Base-by-base conservation (phyloP, 2,329 filamentous ascomycete species). In the Orbilia brochopaga region DNA sequence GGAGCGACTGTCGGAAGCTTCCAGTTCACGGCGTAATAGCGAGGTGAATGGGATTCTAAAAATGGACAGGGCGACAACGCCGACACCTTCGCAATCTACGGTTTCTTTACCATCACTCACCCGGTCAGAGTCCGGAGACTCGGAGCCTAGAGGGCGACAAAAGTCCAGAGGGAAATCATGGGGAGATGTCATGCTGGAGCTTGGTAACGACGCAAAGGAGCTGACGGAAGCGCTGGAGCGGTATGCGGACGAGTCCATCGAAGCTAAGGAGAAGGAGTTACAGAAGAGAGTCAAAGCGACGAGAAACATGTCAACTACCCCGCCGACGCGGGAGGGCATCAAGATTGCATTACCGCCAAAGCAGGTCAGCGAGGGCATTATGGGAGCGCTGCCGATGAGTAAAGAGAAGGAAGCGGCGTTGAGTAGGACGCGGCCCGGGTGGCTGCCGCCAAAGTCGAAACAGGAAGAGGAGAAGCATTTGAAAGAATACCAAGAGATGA, bases 401-500 rank as follows among this genome's bases (percentile, higher is more conserved):
- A 92, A 90, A 79, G 90, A 94, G 80, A 94, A 94, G 78, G 90
- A 93, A 77, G 90, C 90, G 1, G 90, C 92, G 1, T 82, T 94
- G 21, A 91, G 89, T 23, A 84, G 91, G 17, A 94, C 90, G 1
- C 84, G 90, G 40, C 90, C 90, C 0, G 92, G 89, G 0, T 94
- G 91, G 91, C 82, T 94, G 1, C 90, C 91, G 0, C 90, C 90
- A 0, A 94, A 94, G 80, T 88, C 94, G 75, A 92, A 91, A 1
- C 90, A 90, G 60, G 94, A 99, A 79, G 94, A 99, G 81, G 90
- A 86, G 78, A 88, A 88, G 75, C 94, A 99, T 79, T 79, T 99
- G 75, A 92, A 86, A 77, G 87, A 94, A 78, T 94, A 92, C 78
- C 88, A 92, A 80, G 87, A 85, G 79, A 92, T 94, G 89, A 90